Base-by-base conservation (phyloP, 371 early-diverging fungal species). In the Capillidium heterosporum region DNA sequence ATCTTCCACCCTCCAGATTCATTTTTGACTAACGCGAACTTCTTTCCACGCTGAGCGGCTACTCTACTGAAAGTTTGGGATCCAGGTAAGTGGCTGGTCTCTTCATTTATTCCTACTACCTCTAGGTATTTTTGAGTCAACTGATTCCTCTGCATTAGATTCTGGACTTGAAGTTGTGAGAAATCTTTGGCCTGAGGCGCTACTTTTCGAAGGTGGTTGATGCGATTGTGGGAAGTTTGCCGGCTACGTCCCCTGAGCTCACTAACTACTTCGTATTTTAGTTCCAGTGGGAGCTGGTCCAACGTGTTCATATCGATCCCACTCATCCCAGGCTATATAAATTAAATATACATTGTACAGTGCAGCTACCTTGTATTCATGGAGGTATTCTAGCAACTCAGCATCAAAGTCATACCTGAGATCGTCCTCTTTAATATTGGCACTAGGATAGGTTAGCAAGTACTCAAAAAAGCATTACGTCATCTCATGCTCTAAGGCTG, bases 211-310 rank as follows among this genome's bases (percentile, higher is more conserved):
- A 91, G 85, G 32, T 76, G 68, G 58, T 86, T 76, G 15, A 89
- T 66, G 17, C 91, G 75, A 23, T 78, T 74, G 64, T 76, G 75
- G 1, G 85, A 86, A 0, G 90, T 83, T 57, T 84, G 81, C 1
- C 98, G 72, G 3, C 90, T 87, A 43, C 79, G 77, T 13, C 74
- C 64, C 56, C 84, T 91, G n/a, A 91, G 65, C 23, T 89, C 91
- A 32, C 83, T 76, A 19, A 97, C 74, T 24, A 97, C 73, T 64
- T 93, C 93, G 65, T 90, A 87, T 65, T 92, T 93, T 15, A 83
- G 66, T 59, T 89, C 91, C 0, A 83, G 63, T 0, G 95, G 85
- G n/a, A 95, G 67, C 0, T 76, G 63, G 31, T 73, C 61, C 65
- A 95, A 94, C 2, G 67, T 32, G 19, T 50, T 29, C 27, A 50